Percentiles rank a stretch among this genome's conserved stretches.
Evolutionary conservation across 2,329 filamentous ascomycete genomes (phyloP).

Genomic region (Davidsoniella eucalypti): DNA sequence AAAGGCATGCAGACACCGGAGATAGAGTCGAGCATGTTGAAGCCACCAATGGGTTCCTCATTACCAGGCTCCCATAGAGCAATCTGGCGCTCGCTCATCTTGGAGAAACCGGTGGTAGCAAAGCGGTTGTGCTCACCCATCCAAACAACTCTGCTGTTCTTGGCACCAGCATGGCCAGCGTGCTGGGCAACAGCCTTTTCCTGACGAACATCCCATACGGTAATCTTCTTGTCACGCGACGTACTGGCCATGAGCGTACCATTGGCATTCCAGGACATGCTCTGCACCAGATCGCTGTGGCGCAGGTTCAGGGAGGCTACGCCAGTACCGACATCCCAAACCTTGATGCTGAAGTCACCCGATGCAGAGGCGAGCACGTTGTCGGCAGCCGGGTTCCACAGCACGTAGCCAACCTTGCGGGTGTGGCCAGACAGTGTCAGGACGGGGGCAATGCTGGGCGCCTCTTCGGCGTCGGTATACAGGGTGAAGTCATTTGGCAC

Average conservation of each 20-base stretch:
- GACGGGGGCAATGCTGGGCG: constrained; percentile 63
- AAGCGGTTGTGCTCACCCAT: constrained; percentile 93
- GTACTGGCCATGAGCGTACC: constrained; percentile 80
- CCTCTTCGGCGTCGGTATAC: constrained; percentile 69
- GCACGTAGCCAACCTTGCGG: constrained; percentile 93
- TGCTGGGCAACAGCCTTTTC: constrained; percentile 75
- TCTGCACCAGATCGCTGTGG: constrained; percentile 85
- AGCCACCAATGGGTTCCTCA: constrained; percentile 75
- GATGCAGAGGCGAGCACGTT: constrained; percentile 91
- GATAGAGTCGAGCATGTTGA: constrained; percentile 81
- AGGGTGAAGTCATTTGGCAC: constrained; percentile 79
- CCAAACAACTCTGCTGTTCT: constrained; percentile 95
- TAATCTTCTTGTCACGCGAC: constrained; percentile 93
- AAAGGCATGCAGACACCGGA: constrained; percentile 98
- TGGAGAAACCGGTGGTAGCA: constrained; percentile 91
- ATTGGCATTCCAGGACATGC: constrained; percentile 85
- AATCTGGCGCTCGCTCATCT: constrained; percentile 94
- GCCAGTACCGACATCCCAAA: constrained; percentile 83
- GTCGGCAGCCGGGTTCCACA: constrained; percentile 93
- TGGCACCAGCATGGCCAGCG: constrained; percentile 75
- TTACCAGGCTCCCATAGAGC: constrained; percentile 87
- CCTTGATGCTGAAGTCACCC: constrained; percentile 84
- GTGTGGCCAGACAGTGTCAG: constrained; percentile 75
- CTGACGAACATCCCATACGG: constrained; percentile 93
- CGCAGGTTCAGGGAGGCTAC: constrained; percentile 60